Base-by-base conservation (phyloP, 2,329 filamentous ascomycete genomes). In the Ophiocordyceps unilateralis region DNA sequence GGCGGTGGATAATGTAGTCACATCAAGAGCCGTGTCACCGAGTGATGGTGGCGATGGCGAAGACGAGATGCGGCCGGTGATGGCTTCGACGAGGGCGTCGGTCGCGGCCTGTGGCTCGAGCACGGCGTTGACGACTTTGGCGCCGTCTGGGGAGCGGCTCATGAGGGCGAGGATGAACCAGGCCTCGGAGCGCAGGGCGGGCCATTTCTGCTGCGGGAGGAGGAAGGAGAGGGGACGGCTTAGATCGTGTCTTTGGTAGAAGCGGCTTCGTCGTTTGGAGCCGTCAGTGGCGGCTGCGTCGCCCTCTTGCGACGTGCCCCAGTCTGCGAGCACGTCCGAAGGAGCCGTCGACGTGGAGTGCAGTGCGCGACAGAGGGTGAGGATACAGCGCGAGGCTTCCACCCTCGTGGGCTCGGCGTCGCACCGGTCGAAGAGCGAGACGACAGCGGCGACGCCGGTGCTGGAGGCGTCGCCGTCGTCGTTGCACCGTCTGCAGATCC, bases 141-240 rank as follows among this genome's bases (percentile, higher is more conserved):
- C 67, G 8, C 74, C 73, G 30, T 71, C 67, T 1, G 52, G 44
- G 2, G 68, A 66, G 23, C 73, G 65, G 36, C 68, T 67, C 66
- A 79, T 72, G 28, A 80, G 64, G 2, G 76, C 76, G 42, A 78
- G 65, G 6, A 76, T 67, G 47, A 80, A 79, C 68, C 75, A 74
- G 3, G 69, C 66, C 52, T 81, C 76, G 34, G 73, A 76, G 17
- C 72, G 65, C 2, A 81, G 60, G 2, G 69, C 63, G 0, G 74
- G 71, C 65, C 74, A 80, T 48, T 74, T 76, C 3, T 56, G 59
- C 51, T 80, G 76, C 2, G 62, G 67, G 21, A 76, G 60, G 22
- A 80, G 64, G 49, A 68, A 73, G 1, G 64, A 53, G 7, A 81
- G 60, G 0, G 66, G 59, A 8, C 58, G 52, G 14, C 56, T 50